Percentiles rank a stretch among this genome's conserved stretches.
Conservation (phyloP, 805 yeast genomes). For the Pichia deserticola region DNA sequence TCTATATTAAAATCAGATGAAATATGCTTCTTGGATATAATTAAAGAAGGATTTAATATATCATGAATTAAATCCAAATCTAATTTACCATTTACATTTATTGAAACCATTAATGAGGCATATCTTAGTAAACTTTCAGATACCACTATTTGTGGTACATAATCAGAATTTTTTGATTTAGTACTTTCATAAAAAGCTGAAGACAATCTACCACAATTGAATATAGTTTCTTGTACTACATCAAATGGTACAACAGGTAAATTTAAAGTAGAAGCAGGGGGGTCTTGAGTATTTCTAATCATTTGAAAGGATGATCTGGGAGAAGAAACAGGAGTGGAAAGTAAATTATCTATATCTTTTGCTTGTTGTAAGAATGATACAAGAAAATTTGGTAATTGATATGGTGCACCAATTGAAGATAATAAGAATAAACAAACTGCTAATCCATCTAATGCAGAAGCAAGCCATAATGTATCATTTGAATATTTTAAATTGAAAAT, state of each 20-base stretch:
- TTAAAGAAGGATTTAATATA: slow-evolving; percentile 35
- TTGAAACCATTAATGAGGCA: slow-evolving; percentile 49
- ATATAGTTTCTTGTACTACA: slow-evolving; percentile 30
- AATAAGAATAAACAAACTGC: slow-evolving; percentile 59
- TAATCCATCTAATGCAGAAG: slow-evolving; percentile 76
- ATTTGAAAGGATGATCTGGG: slow-evolving; percentile 42
- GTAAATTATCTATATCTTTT: slow-evolving; percentile 19
- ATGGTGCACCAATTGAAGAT: slow-evolving; percentile 46
- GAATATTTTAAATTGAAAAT: slow-evolving; percentile 47
- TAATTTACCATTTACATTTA: slow-evolving; percentile 44
- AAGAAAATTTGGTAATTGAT: slow-evolving; percentile 36
- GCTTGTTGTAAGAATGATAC: slow-evolving; percentile 17
- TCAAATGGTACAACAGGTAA: slow-evolving; percentile 15
- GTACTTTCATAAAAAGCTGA: slow-evolving; percentile 44
- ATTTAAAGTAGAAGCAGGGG: slow-evolving; percentile 3
- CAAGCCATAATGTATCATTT: slow-evolving; percentile 82
- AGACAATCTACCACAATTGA: slow-evolving; percentile 32
- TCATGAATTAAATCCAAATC: slow-evolving; percentile 34
- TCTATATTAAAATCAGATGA: slow-evolving; percentile 17
- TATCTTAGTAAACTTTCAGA: slow-evolving; percentile 64
- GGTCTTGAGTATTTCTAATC: slow-evolving; percentile 6
- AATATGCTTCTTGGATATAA: background rate
- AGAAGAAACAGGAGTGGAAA: slow-evolving; percentile 32
- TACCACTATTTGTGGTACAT: slow-evolving; percentile 74
- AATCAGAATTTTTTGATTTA: slow-evolving; percentile 54